Conservation (phyloP, 2,329 filamentous ascomycete species). For the Botryotinia narcissicola region DNA sequence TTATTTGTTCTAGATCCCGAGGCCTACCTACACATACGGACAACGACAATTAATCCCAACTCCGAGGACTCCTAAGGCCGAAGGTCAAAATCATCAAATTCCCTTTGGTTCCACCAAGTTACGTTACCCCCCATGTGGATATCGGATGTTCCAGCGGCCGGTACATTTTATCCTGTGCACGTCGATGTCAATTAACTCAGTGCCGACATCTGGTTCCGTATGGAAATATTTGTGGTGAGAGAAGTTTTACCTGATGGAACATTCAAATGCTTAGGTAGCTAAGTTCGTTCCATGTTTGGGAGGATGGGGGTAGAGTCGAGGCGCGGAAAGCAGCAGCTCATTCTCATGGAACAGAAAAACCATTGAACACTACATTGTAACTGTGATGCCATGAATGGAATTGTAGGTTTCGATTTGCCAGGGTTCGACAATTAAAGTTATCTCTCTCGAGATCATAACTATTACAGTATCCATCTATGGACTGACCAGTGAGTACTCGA, state of each 20-base stretch:
- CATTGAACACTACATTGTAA: neutral
- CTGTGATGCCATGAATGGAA: neutral
- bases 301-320: neutral
- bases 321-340: conserved; percentile 1
- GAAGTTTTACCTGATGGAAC: neutral
- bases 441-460: neutral
- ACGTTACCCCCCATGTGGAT: neutral
- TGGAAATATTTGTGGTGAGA: neutral
- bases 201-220: neutral
- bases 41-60: neutral
- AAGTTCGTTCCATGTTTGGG: neutral
- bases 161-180: neutral
- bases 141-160: neutral
- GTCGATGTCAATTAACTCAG: neutral
- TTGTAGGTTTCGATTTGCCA: neutral
- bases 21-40: too few species aligned
- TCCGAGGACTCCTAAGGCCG: neutral
- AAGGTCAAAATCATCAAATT: neutral
- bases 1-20: neutral
- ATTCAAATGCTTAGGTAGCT: neutral
- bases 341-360: neutral
- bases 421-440: neutral
- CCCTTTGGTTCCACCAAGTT: neutral
- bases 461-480: neutral
- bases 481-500: too few species aligned